A percentile compares a stretch with the other conserved stretches of the same genome.
These are phyloP conservation scores for Metschnikowia henanensis DNA, from an alignment of 805 yeast genomes.

Conservation along the genomic window DNA sequence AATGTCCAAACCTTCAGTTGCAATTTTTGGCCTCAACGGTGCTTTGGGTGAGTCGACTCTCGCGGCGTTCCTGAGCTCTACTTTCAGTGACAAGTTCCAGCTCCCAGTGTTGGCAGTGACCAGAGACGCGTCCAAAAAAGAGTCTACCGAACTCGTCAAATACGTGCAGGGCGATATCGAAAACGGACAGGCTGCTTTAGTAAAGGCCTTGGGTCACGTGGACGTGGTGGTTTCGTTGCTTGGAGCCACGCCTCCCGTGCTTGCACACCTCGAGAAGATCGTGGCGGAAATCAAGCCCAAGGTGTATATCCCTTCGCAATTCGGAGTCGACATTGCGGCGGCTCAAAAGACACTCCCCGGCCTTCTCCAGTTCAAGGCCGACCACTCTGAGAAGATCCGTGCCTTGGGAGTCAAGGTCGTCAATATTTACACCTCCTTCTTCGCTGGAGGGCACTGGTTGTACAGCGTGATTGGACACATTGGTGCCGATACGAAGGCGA, in stretches of 20 bases:
- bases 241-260: conserved; percentile 30
- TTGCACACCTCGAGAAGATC: conserved; percentile 36
- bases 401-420: conserved; percentile 47
- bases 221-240: conserved; percentile 53
- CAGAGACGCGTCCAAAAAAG: conserved; percentile 37
- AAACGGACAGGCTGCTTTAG: conserved; percentile 20
- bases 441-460: conserved; percentile 29
- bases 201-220: conserved; percentile 42
- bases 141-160: conserved; percentile 36
- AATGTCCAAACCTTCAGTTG: conserved; percentile 36
- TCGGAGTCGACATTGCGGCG: conserved; percentile 45
- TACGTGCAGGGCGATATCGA: conserved; percentile 37
- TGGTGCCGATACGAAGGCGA: conserved; percentile 31
- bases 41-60: conserved; percentile 48
- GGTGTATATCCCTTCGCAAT: conserved; percentile 29
- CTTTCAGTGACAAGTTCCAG: conserved; percentile 41
- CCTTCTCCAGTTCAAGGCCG: conserved; percentile 31
- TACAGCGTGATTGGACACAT: conserved; percentile 26
- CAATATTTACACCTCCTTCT: conserved; percentile 41
- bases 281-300: conserved; percentile 45
- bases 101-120: conserved; percentile 55
- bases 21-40: conserved; percentile 56
- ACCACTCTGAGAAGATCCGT: conserved; percentile 41
- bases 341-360: conserved; percentile 32
- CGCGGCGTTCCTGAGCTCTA: conserved; percentile 43